Percentiles rank a stretch among this genome's conserved stretches.
phyloP scores from a whole-genome alignment of 176 grass and related monocot genomes.

The Chrysopogon serrulatus region DNA sequence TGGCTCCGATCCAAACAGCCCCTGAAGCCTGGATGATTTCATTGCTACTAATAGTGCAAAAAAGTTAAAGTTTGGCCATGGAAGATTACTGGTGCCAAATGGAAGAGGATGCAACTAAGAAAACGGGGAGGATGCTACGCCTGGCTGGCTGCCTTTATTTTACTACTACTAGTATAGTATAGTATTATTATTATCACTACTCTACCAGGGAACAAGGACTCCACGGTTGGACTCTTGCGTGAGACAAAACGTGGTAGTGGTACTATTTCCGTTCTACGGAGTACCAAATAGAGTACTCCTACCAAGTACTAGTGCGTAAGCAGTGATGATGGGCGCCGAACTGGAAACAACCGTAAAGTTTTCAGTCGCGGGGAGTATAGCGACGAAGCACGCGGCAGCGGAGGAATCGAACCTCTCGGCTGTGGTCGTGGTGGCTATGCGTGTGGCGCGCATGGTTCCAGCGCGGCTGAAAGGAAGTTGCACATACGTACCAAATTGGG shows the following conservation, averaged over 20 bases:
- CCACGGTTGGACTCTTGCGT: neutral
- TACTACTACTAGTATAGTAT: too few relatives aligned
- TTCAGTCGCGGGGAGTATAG: neutral
- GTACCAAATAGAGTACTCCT: too few relatives aligned
- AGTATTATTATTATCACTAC: too few relatives aligned
- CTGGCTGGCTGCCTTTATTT: neutral
- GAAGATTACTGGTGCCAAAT: neutral
- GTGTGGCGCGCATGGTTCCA: neutral
- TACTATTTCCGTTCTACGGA: neutral
- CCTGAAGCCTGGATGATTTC: too few relatives aligned
- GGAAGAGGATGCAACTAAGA: neutral
- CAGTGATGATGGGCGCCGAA: constrained; percentile 28
- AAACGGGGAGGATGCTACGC: neutral
- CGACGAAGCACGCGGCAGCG: neutral
- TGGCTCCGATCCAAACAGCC: too few relatives aligned
- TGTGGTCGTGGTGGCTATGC: neutral
- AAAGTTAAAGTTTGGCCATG: neutral
- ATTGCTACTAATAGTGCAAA: neutral
- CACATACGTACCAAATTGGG: neutral
- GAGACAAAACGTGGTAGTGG: neutral
- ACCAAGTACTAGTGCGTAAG: constrained; percentile 35
- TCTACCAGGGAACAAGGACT: neutral
- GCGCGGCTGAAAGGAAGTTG: neutral
- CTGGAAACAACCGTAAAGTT: neutral
- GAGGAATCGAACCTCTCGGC: neutral